Evolutionary conservation across 495 filamentous ascomycete species (phyloP), one percentile per base, ranked within the genome.

Genomic region (Talaromyces borbonicus): DNA sequence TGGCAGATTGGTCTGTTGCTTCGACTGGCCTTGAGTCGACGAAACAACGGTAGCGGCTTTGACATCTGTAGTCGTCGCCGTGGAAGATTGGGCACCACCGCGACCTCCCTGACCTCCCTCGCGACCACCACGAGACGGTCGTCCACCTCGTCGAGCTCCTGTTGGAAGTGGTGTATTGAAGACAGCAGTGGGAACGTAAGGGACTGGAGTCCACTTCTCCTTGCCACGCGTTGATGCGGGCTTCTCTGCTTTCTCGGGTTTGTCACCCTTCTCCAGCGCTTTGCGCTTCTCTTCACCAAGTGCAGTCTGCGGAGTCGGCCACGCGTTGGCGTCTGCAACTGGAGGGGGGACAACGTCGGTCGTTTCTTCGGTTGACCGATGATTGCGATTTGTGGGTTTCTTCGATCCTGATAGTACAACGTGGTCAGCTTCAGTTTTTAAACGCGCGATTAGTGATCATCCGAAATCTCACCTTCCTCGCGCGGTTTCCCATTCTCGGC

Each of bases 271-370:
- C 32, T 77, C 75, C 24, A 83, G 78, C 5, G 66, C 48, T 55
- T 86, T 85, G 53, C 79, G 85, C 66, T 82, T 82, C 49, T 84
- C 82, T 49, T 83, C 79, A 30, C 80, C 79, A 25, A 84, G 73
- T 2, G 84, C 86, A 35, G 74, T 81, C 46, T 95, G 83, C 1
- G 88, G 89, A 7, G 92, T 95, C 15, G 92, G 92, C 92, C 92
- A 98, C 23, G 79, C 80, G 23, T 75, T 69, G 30, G 83, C 71
- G 62, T 94, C 87, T 42, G 76, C 84, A 27, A 84, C 83, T 3
- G 73, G 69, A 38, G 74, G 69, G 32, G 79, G 69, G 12, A 57
- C 48, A 19, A 62, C 49, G 3, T 49, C 56, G n/a, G 56, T 26
- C 25, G 43, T 31, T 49, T 71, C 70, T 33, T 78, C 78, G 6